Evolutionary conservation across 768 basidiomycete genomes (phyloP).

Genomic region (Tulasnella sp.): DNA sequence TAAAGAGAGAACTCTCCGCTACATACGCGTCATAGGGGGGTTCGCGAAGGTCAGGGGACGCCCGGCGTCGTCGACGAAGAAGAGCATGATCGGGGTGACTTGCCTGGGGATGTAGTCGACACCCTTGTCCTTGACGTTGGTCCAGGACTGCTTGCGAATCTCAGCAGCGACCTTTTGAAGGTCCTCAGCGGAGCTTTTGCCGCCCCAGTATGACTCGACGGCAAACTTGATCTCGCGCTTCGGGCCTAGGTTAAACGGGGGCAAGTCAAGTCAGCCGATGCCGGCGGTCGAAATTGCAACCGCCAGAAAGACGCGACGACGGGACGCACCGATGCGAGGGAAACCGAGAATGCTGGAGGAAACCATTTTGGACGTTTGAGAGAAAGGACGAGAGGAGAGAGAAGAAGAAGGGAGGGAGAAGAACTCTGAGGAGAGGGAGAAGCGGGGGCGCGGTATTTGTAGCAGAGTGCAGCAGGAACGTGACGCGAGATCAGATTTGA

Average conservation of each 20-base stretch:
- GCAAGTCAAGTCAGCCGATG: not conserved
- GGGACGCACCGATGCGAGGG: conserved; percentile 76
- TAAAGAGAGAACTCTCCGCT: conserved; percentile 99
- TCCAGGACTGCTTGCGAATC: conserved; percentile 87
- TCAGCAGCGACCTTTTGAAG: conserved; percentile 84
- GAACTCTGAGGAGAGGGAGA: conserved; percentile 12
- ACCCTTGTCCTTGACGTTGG: conserved; percentile 71
- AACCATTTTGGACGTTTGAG: conserved; percentile 57
- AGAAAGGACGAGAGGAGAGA: conserved; percentile 9
- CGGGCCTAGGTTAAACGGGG: conserved; percentile 54
- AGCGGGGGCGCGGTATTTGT: conserved; percentile 1
- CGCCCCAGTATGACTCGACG: conserved; percentile 97
- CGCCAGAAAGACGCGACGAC: not conserved
- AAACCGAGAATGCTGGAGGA: conserved; percentile 84
- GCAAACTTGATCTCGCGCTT: conserved; percentile 97
- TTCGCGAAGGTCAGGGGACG: conserved; percentile 30
- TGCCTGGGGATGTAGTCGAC: conserved; percentile 93
- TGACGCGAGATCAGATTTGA: conserved; percentile 13
- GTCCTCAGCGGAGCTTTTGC: conserved; percentile 82
- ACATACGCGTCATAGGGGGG: conserved; percentile 32
- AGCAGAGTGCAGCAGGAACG: not conserved
- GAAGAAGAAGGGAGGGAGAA: conserved; percentile 17
- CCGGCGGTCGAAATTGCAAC: not conserved
- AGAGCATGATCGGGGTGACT: conserved; percentile 35
- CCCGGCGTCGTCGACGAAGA: not conserved